Conservation (phyloP, 257 asterid genomes). For the Sherardia arvensis region DNA sequence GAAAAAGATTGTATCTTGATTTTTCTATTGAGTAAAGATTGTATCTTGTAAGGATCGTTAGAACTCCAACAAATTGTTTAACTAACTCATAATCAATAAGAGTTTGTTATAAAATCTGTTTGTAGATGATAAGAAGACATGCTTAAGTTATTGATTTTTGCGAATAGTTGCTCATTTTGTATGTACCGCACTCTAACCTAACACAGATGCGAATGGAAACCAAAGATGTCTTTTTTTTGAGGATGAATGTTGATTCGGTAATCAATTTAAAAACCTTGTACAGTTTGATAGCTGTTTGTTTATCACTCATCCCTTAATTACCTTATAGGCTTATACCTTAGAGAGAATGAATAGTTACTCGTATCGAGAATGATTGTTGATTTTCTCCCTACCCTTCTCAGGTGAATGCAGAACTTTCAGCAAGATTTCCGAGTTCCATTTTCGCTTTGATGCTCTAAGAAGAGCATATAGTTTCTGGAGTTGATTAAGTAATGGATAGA, state of each 20-base stretch:
- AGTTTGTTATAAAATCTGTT: neutral
- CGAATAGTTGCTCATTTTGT: neutral
- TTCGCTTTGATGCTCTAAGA: conserved; percentile 5
- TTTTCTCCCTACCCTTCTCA: conserved; percentile 15
- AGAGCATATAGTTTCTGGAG: neutral
- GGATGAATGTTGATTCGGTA: neutral
- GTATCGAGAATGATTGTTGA: neutral
- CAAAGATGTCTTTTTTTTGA: neutral
- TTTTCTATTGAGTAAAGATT: neutral
- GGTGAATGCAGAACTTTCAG: conserved; percentile 27
- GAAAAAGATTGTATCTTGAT: no score
- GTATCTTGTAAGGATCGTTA: neutral
- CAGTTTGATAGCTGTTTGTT: no score
- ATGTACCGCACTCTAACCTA: neutral
- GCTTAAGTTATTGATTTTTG: neutral
- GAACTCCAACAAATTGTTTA: neutral
- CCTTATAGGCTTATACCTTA: no score
- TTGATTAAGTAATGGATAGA: conserved; percentile 51
- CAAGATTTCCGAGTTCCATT: conserved; percentile 12
- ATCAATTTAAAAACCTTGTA: neutral
- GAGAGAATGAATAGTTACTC: no score
- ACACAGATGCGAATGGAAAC: no score
- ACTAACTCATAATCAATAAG: neutral
- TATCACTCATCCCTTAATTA: no score
- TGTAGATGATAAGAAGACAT: no score